Evolutionary conservation across 768 basidiomycete genomes (phyloP).

Genomic region (Podaxis sp.): DNA sequence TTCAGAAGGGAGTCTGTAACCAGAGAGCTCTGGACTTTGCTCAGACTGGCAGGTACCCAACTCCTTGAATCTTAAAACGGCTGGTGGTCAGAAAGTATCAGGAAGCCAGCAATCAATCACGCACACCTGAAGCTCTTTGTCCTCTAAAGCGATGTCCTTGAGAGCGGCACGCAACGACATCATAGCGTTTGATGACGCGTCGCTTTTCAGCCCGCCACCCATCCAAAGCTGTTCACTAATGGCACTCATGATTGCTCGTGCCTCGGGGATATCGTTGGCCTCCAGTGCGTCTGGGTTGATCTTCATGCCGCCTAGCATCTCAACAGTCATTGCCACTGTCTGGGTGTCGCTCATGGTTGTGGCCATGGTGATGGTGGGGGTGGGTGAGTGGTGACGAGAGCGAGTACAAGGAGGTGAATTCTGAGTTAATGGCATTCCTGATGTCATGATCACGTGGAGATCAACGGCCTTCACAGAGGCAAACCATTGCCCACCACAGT

Average conservation of each 20-base stretch:
- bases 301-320: slow-evolving; percentile 30
- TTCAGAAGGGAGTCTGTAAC: slow-evolving; percentile 1
- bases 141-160: slow-evolving; percentile 28
- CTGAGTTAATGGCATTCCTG: background rate
- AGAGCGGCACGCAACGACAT: slow-evolving; percentile 19
- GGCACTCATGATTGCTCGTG: slow-evolving; percentile 31
- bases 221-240: slow-evolving; percentile 26
- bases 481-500: slow-evolving; percentile 8
- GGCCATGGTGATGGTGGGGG: background rate
- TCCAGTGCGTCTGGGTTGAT: slow-evolving; percentile 27
- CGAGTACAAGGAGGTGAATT: background rate
- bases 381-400: background rate
- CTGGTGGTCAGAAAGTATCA: background rate
- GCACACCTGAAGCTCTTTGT: slow-evolving; percentile 28
- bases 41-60: background rate
- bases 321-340: slow-evolving; percentile 17
- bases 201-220: slow-evolving; percentile 4
- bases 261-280: slow-evolving; percentile 30
- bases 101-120: background rate
- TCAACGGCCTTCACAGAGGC: background rate
- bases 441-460: slow-evolving; percentile 8
- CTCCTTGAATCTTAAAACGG: background rate
- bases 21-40: background rate
- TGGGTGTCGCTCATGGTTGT: background rate
- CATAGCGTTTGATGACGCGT: slow-evolving; percentile 4